Evolutionary conservation across 352 stramenopile species (phyloP).

Genomic region (Phytophthora palmivora): DNA sequence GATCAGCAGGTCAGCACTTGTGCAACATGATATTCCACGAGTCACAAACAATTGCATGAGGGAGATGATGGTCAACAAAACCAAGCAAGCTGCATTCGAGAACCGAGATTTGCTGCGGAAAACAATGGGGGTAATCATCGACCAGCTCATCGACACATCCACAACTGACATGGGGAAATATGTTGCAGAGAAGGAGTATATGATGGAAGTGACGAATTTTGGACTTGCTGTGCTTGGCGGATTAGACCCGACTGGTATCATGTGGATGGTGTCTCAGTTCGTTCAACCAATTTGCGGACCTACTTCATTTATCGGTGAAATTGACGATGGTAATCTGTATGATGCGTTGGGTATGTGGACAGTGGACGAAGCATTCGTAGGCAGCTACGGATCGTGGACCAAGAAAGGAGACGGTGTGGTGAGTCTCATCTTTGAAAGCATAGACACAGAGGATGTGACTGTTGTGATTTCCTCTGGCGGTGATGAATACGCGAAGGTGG

Average conservation of each 20-base stretch:
- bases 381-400: slow-evolving; percentile 28
- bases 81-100: slow-evolving; percentile 19
- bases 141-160: slow-evolving; percentile 17
- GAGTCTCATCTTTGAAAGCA: slow-evolving; percentile 12
- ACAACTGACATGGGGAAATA: slow-evolving; percentile 25
- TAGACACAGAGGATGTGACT: slow-evolving; percentile 38
- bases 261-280: slow-evolving; percentile 30
- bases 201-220: slow-evolving; percentile 25
- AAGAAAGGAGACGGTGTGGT: slow-evolving; percentile 25
- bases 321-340: slow-evolving; percentile 43
- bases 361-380: slow-evolving; percentile 26
- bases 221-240: slow-evolving; percentile 22
- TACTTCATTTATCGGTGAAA: slow-evolving; percentile 45
- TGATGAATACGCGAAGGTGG: slow-evolving; percentile 31
- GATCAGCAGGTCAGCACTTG: slow-evolving; percentile 5
- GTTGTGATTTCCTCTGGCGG: slow-evolving; percentile 48
- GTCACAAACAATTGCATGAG: slow-evolving; percentile 22
- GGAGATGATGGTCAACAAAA: slow-evolving; percentile 17
- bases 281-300: slow-evolving; percentile 39
- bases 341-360: slow-evolving; percentile 42
- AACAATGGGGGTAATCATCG: slow-evolving; percentile 27
- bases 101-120: slow-evolving; percentile 52
- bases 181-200: slow-evolving; percentile 10
- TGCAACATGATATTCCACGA: slow-evolving; percentile 6
- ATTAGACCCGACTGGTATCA: slow-evolving; percentile 40